phyloP scores from a whole-genome alignment of 225 moss, liverwort and hornwort species.

The Sphagnum contortum region DNA sequence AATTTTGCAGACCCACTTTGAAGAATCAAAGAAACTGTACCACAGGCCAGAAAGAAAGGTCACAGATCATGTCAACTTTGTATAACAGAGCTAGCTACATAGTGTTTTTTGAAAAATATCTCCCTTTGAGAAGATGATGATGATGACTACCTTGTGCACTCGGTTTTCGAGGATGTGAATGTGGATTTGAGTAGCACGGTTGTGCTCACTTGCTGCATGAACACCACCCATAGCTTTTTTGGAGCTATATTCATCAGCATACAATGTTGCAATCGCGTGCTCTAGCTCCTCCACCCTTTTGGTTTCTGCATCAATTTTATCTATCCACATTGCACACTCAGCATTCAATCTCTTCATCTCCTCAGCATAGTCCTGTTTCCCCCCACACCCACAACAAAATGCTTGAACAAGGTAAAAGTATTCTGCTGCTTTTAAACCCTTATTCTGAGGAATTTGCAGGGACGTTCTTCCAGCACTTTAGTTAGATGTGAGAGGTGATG shows the following conservation, averaged over 20 bases:
- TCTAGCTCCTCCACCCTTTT: conserved; percentile 66
- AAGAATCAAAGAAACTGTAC: no score
- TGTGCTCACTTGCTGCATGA: conserved; percentile 63
- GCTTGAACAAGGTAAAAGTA: not conserved
- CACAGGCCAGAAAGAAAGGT: no score
- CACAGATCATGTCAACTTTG: no score
- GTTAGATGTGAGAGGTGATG: not conserved
- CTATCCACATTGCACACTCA: conserved; percentile 44
- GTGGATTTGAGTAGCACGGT: conserved; percentile 72
- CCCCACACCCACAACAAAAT: no score
- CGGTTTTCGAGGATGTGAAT: conserved; percentile 82
- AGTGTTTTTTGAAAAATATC: no score
- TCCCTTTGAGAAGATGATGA: not conserved
- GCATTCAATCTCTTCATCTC: conserved; percentile 37
- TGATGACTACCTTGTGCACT: conserved; percentile 43
- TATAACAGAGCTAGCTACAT: no score
- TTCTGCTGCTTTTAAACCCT: not conserved
- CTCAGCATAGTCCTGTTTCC: conserved; percentile 27
- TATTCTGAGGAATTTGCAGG: not conserved
- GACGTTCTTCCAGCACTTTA: not conserved
- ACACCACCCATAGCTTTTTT: conserved; percentile 80
- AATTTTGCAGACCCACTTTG: not conserved
- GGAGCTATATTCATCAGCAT: conserved; percentile 64
- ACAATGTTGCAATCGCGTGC: conserved; percentile 41
- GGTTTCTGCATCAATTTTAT: conserved; percentile 58